Conservation (phyloP, 768 basidiomycete genomes). For the Xerocomellus amylosporus region DNA sequence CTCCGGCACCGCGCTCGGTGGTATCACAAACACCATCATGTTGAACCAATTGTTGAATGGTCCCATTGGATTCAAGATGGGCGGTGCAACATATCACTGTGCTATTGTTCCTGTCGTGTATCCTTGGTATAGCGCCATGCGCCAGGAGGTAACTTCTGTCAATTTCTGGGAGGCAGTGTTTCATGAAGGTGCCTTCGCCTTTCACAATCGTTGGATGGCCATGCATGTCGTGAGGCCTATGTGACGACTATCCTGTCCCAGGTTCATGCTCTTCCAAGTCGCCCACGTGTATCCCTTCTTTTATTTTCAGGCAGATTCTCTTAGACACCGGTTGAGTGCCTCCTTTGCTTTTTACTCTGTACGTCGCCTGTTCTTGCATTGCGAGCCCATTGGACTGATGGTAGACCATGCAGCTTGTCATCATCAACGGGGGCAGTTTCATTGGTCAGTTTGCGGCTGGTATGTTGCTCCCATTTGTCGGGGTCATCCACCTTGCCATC, state of each 20-base stretch:
- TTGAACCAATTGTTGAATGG: conserved; percentile 47
- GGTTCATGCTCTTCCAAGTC: conserved; percentile 31
- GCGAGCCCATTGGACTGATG: neutral
- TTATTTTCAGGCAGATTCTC: conserved; percentile 56
- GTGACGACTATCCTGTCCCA: neutral
- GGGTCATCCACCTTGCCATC: conserved; percentile 44
- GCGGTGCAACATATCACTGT: conserved; percentile 37
- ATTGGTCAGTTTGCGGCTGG: conserved; percentile 47
- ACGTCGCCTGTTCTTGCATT: neutral
- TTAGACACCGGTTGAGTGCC: conserved; percentile 44
- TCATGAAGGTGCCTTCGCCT: conserved; percentile 24
- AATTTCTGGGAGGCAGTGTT: conserved; percentile 21
- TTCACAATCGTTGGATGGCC: conserved; percentile 27
- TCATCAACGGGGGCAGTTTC: conserved; percentile 50
- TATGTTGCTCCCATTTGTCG: conserved; percentile 37
- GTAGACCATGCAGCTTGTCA: conserved; percentile 39
- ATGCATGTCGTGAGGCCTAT: neutral
- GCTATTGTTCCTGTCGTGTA: conserved; percentile 37
- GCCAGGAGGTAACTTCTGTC: neutral
- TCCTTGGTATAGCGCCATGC: conserved; percentile 26
- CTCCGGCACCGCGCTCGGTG: conserved; percentile 52
- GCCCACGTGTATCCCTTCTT: conserved; percentile 52
- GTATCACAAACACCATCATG: conserved; percentile 57
- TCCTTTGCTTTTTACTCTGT: conserved; percentile 57
- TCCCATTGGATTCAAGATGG: conserved; percentile 42